Conservation (phyloP, 306 rosid genomes). For the Geum urbanum region DNA sequence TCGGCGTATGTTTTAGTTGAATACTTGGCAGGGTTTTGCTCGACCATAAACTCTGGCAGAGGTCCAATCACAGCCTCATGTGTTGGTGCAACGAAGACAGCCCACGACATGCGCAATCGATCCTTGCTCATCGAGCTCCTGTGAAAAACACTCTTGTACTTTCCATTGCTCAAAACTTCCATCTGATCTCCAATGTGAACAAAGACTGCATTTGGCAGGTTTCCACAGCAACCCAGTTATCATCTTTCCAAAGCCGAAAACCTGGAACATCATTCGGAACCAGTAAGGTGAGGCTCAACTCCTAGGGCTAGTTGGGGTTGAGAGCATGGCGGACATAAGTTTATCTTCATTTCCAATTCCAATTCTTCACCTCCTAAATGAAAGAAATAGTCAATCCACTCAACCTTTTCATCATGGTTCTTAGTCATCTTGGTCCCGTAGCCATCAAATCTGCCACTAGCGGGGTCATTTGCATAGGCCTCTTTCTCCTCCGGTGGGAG, state of each 20-base stretch:
- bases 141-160: conserved; percentile 56
- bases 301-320: conserved; percentile 65
- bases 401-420: conserved; percentile 47
- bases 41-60: conserved; percentile 31
- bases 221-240: conserved; percentile 47
- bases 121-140: conserved; percentile 69
- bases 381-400: conserved; percentile 66
- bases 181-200: conserved; percentile 58
- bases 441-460: conserved; percentile 47
- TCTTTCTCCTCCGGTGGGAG: conserved; percentile 57
- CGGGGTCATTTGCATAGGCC: conserved; percentile 51
- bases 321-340: conserved; percentile 74
- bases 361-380: conserved; percentile 48
- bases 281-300: conserved; percentile 56
- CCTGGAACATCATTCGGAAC: conserved; percentile 57
- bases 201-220: conserved; percentile 42
- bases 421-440: conserved; percentile 67
- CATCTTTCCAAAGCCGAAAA: conserved; percentile 52
- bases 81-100: conserved; percentile 52
- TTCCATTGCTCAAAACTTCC: conserved; percentile 63
- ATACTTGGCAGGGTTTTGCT: conserved; percentile 44
- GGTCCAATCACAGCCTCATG: conserved; percentile 50
- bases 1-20: conserved; percentile 59
- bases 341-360: conserved; percentile 65
- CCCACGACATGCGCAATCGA: conserved; percentile 61